These are phyloP conservation scores for Gyrodon lividus DNA, from an alignment of 768 basidiomycete genomes.

Conservation along the genomic window DNA sequence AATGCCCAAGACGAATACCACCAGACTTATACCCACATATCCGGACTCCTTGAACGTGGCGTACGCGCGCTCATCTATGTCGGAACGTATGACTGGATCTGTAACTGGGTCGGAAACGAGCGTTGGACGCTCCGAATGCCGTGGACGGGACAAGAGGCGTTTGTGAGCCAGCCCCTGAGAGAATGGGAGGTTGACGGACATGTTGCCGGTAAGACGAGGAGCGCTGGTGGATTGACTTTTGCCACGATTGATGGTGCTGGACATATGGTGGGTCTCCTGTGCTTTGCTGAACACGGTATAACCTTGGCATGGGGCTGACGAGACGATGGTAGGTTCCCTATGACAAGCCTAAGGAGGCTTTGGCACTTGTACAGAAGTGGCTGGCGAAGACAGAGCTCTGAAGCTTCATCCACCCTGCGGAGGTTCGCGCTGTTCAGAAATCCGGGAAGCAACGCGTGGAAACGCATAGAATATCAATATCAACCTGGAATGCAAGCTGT, in stretches of 20 bases:
- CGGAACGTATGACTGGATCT: conserved; percentile 77
- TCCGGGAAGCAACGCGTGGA: too few relatives aligned
- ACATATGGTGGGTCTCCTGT: conserved; percentile 56
- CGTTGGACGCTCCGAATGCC: conserved; percentile 72
- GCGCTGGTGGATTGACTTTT: conserved; percentile 61
- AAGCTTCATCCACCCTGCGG: neutral
- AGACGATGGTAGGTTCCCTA: conserved; percentile 47
- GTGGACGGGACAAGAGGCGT: conserved; percentile 64
- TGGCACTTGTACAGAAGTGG: conserved; percentile 52
- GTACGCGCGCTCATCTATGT: conserved; percentile 73
- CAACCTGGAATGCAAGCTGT: too few relatives aligned
- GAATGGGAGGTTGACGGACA: conserved; percentile 56
- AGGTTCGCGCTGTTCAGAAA: too few relatives aligned
- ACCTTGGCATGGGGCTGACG: conserved; percentile 2
- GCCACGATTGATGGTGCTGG: conserved; percentile 68
- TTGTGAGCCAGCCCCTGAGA: conserved; percentile 45
- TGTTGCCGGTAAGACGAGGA: conserved; percentile 55
- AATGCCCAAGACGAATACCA: conserved; percentile 40
- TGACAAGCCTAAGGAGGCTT: conserved; percentile 57
- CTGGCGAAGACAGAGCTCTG: conserved; percentile 30
- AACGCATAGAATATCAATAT: too few relatives aligned
- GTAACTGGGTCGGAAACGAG: conserved; percentile 77
- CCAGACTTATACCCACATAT: conserved; percentile 35
- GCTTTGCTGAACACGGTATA: neutral
- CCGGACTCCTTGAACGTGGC: conserved; percentile 68